Evolutionary conservation across 2,329 filamentous ascomycete genomes (phyloP).

Genomic region (Sporothrix schenckii): DNA sequence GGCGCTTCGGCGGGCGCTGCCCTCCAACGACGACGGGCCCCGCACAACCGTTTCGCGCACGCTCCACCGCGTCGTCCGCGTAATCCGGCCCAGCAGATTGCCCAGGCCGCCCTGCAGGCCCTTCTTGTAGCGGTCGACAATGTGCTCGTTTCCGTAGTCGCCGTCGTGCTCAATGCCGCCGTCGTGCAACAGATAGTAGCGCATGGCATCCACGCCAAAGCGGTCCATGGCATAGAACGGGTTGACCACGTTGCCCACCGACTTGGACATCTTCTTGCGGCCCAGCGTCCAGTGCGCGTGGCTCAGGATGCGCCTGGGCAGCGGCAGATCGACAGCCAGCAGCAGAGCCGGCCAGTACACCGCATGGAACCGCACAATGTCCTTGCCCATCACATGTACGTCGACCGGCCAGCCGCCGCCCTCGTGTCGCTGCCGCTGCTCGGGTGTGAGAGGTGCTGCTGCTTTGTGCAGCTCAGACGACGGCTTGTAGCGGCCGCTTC

Average conservation of each 20-base stretch:
- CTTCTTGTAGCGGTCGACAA: constrained; percentile 78
- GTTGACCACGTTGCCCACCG: constrained; percentile 90
- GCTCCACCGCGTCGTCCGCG: constrained; percentile 69
- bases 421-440: constrained; percentile 43
- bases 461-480: background rate
- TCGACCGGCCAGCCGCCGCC: constrained; percentile 83
- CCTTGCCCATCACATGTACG: constrained; percentile 91
- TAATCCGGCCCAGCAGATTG: constrained; percentile 75
- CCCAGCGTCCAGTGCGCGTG: constrained; percentile 97
- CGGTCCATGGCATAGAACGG: constrained; percentile 88
- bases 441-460: constrained; percentile 42
- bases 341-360: constrained; percentile 98
- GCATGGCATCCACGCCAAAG: constrained; percentile 84
- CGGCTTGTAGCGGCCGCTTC: background rate
- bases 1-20: constrained; percentile 35
- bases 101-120: constrained; percentile 76
- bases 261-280: constrained; percentile 94
- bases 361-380: constrained; percentile 94
- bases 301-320: constrained; percentile 78
- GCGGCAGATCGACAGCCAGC: constrained; percentile 79
- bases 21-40: background rate
- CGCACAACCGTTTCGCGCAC: constrained; percentile 59
- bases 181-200: constrained; percentile 83
- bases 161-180: constrained; percentile 77
- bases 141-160: constrained; percentile 78